Percentiles rank a stretch among this genome's conserved stretches.
Conservation (phyloP, 768 basidiomycete genomes). For the Russula lepida region DNA sequence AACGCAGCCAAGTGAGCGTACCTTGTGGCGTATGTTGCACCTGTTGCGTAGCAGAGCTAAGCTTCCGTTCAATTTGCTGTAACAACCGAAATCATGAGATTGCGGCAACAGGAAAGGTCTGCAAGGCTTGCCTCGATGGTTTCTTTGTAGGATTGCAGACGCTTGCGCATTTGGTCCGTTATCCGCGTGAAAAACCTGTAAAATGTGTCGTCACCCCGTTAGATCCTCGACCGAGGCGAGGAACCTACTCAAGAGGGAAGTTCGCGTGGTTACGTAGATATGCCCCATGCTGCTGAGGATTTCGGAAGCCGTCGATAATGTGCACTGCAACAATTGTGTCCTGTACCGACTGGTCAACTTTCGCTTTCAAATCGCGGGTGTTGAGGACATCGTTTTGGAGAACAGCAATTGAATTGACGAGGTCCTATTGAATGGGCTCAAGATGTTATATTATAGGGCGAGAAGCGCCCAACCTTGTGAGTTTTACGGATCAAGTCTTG, state of each 20-base stretch:
- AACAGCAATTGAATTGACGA: conserved; percentile 50
- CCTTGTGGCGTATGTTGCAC: conserved; percentile 69
- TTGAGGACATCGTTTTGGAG: conserved; percentile 59
- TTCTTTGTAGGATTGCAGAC: conserved; percentile 68
- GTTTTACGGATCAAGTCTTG: conserved; percentile 58
- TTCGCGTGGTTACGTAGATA: conserved; percentile 70
- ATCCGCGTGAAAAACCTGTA: conserved; percentile 64
- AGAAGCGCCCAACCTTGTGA: conserved; percentile 44
- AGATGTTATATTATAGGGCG: background rate
- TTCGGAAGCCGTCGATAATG: conserved; percentile 70
- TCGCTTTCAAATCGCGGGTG: conserved; percentile 61
- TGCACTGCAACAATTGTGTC: conserved; percentile 72
- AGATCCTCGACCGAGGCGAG: background rate
- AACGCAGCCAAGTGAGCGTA: conserved; percentile 25
- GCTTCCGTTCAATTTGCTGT: conserved; percentile 78
- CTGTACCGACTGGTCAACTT: conserved; percentile 70
- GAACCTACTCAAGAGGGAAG: conserved; percentile 72
- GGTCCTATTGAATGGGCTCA: conserved; percentile 39
- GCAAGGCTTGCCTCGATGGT: conserved; percentile 52
- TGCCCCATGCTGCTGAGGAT: conserved; percentile 59
- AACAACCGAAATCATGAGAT: background rate
- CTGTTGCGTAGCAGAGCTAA: conserved; percentile 57
- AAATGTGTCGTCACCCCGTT: background rate
- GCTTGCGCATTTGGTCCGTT: conserved; percentile 61
- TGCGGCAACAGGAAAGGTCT: background rate